Conservation (phyloP, 2,329 filamentous ascomycete species). For the Teratosphaeria zuluensis region DNA sequence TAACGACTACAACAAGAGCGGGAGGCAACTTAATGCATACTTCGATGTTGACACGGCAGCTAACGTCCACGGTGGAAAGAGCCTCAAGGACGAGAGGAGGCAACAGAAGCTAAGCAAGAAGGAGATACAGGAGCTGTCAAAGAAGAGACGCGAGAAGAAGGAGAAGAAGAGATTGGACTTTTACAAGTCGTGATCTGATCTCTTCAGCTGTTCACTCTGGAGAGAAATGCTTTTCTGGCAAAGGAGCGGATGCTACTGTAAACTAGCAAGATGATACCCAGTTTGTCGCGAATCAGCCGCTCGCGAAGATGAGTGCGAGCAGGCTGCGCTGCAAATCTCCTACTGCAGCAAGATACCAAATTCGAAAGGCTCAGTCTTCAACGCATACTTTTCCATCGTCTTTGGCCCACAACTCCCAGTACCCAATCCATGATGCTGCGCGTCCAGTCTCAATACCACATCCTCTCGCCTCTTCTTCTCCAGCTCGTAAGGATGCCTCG, state of each 20-base stretch:
- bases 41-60: conserved; percentile 94
- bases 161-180: conserved; percentile 91
- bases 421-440: conserved; percentile 53
- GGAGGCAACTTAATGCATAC: conserved; percentile 82
- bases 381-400: conserved; percentile 31
- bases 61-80: conserved; percentile 80
- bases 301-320: not conserved
- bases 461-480: conserved; percentile 43
- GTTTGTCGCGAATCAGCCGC: not conserved
- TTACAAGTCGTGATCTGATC: conserved; percentile 62
- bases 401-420: conserved; percentile 54
- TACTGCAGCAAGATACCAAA: conserved; percentile 12
- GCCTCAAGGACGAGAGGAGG: conserved; percentile 81
- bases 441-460: conserved; percentile 50
- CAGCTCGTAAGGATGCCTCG: conserved; percentile 56
- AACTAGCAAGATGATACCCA: not conserved
- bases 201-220: not conserved
- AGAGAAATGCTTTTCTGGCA: not conserved
- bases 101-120: conserved; percentile 75
- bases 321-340: not conserved
- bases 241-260: not conserved
- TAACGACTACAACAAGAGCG: conserved; percentile 78
- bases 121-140: conserved; percentile 83
- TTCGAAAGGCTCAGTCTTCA: conserved; percentile 29
- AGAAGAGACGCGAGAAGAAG: conserved; percentile 80